phyloP scores from a whole-genome alignment of 2,329 filamentous ascomycete genomes.

The Celoporthe dispersa region DNA sequence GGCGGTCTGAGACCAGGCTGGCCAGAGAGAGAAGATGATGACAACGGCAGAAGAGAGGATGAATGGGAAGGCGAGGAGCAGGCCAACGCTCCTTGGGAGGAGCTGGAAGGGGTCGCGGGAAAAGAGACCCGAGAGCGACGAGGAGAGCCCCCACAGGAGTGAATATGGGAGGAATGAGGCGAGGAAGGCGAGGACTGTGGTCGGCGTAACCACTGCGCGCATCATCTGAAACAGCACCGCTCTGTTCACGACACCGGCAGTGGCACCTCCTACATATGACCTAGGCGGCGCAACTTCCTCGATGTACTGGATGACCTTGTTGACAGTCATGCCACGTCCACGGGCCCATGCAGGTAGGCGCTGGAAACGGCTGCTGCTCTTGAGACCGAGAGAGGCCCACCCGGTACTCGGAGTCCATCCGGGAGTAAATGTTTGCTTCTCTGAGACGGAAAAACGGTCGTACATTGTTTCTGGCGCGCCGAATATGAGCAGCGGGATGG shows the following conservation, averaged over 20 bases:
- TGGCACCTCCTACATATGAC: conserved; percentile 40
- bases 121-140: conserved; percentile 53
- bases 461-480: conserved; percentile 58
- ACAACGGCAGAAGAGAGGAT: conserved; percentile 44
- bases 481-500: conserved; percentile 52
- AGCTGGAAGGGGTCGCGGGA: conserved; percentile 49
- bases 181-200: conserved; percentile 50
- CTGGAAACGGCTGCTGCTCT: conserved; percentile 25
- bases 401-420: conserved; percentile 30
- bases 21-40: conserved; percentile 38
- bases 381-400: conserved; percentile 31
- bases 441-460: conserved; percentile 43
- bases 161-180: conserved; percentile 51
- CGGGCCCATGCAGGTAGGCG: conserved; percentile 36
- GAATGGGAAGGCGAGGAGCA: conserved; percentile 51
- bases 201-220: conserved; percentile 54
- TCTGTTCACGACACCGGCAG: conserved; percentile 33
- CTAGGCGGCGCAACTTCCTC: conserved; percentile 43
- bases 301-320: conserved; percentile 41
- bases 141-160: conserved; percentile 52
- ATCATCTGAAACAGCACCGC: conserved; percentile 48
- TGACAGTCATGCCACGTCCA: conserved; percentile 37
- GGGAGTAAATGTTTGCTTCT: conserved; percentile 31
- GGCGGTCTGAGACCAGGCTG: conserved; percentile 32
- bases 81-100: conserved; percentile 45